These are phyloP conservation scores for Erythrobasidium hasegawianum DNA, from an alignment of 1,284 basidiomycete genomes.

Conservation along the genomic window DNA sequence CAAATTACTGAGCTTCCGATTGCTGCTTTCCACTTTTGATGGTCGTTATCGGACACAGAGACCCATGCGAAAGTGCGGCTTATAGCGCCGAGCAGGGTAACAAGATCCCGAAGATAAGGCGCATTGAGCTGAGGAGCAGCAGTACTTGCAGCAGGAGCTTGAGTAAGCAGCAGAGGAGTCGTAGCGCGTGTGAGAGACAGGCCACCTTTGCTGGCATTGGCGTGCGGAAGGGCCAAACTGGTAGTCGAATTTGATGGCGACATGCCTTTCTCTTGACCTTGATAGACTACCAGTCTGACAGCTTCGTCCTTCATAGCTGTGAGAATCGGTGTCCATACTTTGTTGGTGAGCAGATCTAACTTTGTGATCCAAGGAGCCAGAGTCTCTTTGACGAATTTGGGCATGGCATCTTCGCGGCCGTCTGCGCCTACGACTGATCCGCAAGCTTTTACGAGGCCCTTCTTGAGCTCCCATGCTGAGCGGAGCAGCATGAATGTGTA, in stretches of 20 bases:
- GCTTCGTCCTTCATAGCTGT: slow-evolving; percentile 35
- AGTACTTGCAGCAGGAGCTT: neutral
- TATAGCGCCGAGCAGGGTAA: slow-evolving; percentile 37
- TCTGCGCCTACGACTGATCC: neutral
- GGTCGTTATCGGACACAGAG: slow-evolving; percentile 37
- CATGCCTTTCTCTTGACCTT: slow-evolving; percentile 20
- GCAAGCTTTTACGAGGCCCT: slow-evolving; percentile 26
- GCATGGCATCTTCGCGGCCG: slow-evolving; percentile 32
- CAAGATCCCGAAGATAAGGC: slow-evolving; percentile 41
- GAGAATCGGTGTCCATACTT: slow-evolving; percentile 43
- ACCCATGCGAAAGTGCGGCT: slow-evolving; percentile 38
- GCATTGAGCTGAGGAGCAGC: slow-evolving; percentile 30
- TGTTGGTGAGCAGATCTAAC: slow-evolving; percentile 40
- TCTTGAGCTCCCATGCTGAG: slow-evolving; percentile 41
- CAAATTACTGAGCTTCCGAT: slow-evolving; percentile 41
- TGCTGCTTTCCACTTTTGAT: slow-evolving; percentile 44
- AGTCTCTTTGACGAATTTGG: slow-evolving; percentile 41
- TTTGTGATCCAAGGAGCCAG: slow-evolving; percentile 44
- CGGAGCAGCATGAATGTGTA: slow-evolving; percentile 44
- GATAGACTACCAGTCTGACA: slow-evolving; percentile 15
- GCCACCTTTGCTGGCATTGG: neutral
- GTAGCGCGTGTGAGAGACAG: slow-evolving; percentile 4
- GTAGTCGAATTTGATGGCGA: slow-evolving; percentile 1
- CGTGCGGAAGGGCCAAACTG: neutral
- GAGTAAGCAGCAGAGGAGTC: slow-evolving; percentile 1